Percentiles rank a stretch among this genome's conserved stretches.
These are phyloP conservation scores for Colletotrichum liaoningense DNA, from an alignment of 2,329 filamentous ascomycete species.

Conservation along the genomic window DNA sequence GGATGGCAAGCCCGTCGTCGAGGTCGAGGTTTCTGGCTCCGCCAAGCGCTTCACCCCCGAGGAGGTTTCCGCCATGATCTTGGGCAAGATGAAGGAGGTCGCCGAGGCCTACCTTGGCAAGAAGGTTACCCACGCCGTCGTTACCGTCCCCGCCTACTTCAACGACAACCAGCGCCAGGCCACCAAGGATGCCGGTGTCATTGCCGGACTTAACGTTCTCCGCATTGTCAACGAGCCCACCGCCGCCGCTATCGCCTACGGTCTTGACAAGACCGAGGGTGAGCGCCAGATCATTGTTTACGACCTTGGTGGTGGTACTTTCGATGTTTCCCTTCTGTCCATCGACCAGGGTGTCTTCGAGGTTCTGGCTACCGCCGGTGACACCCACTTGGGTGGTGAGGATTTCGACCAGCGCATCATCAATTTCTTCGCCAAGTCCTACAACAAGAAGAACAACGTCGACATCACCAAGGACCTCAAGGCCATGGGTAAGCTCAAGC, in stretches of 20 bases:
- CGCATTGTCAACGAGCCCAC: constrained; percentile 98
- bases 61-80: constrained; percentile 84
- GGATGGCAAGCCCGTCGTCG: constrained; percentile 88
- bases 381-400: constrained; percentile 97
- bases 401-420: constrained; percentile 99
- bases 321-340: constrained; percentile 92
- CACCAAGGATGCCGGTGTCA: constrained; percentile 93
- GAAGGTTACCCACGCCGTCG: constrained; percentile 88
- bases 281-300: constrained; percentile 94
- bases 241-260: constrained; percentile 94
- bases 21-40: constrained; percentile 74
- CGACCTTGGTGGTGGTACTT: constrained; percentile 94
- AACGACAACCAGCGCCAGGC: constrained; percentile 98
- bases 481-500: constrained; percentile 99
- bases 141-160: constrained; percentile 97
- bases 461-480: constrained; percentile 95
- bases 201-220: constrained; percentile 93
- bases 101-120: constrained; percentile 84
- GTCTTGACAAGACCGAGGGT: constrained; percentile 85
- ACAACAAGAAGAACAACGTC: constrained; percentile 98
- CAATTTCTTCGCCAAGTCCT: constrained; percentile 94
- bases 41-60: constrained; percentile 83
- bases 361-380: constrained; percentile 93
- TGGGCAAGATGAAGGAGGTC: constrained; percentile 87
- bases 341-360: constrained; percentile 95